Base-by-base conservation (phyloP, 1,284 basidiomycete genomes). In the Cutaneotrichosporon arboriforme region DNA sequence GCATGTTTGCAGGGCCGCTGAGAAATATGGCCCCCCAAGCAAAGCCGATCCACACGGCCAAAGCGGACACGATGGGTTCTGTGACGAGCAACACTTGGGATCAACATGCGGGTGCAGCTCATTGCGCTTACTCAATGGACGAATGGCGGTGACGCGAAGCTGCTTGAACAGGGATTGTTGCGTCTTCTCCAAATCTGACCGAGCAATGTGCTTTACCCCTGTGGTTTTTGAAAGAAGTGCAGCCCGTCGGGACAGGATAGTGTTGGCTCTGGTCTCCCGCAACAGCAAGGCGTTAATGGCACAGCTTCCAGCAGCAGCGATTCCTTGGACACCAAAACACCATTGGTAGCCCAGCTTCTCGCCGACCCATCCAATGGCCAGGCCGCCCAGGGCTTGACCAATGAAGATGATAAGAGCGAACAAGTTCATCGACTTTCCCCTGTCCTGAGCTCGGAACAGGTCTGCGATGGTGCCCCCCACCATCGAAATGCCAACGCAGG, bases 1-100 rank as follows among this genome's bases (percentile, higher is more conserved):
- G 56, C 12, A 65, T 48, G 7, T 66, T 59, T 0, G 68, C 65
- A 2, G 65, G 61, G 4, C 64, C 65, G 5, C 64, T 62, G 1
- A 74, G 56, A 54, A 73, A 75, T 37, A 75, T 61, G 42, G 54
- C 54, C 0, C 66, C 64, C 72, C 72, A 74, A 4, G 69, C 68
- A 44, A 74, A 71, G 0, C 70, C 77, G 43, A 78, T 74, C 76
- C 76, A 78, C n/a, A 73, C 52, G 0, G 72, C 65, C 36, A 79
- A 63, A 9, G 71, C 73, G 3, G 68, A 58, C 1, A 78, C 76
- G 52, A 78, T 76, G 0, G 77, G 77, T 54, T 79, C 78, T 10
- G 74, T 75, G 42, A 69, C 46, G 38, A 79, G 70, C 54, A 62
- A 66, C 31, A 64, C 68, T 72, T 53, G 48, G 13, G 37, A 26